Evolutionary conservation across 2,329 filamentous ascomycete species (phyloP), one percentile per base, ranked within the genome.

Genomic region (Fusarium humuli): DNA sequence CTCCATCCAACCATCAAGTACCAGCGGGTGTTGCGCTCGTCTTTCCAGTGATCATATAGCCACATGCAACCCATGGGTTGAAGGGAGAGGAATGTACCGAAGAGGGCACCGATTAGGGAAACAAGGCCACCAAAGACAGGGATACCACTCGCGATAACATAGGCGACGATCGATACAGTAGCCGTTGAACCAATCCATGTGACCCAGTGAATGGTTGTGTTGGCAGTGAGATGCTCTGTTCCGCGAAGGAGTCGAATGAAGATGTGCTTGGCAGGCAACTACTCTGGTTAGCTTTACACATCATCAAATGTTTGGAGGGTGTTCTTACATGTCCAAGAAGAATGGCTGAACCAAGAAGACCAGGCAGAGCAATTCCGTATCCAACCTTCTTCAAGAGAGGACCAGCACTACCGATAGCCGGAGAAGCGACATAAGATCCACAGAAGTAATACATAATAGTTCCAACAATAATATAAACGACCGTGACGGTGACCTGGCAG

Each of bases 361-460:
- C 77, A 2, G 77, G 77, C 3, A 79, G 50, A 5, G 77, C 76
- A 2, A 79, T 50, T 2, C 81, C 83, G 46, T 85, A 85, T 50
- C 74, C 77, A 16, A 84, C 70, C 64, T 80, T 84, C 77, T 85
- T 85, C 54, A 83, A 74, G 0, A 73, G 61, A 1, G 52, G 25
- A 8, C 83, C 83, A 3, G 82, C 83, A 6, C 81, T 83, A 6
- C 83, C 83, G 3, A 85, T 78, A 18, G 83, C 82, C 0, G 83
- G 83, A 0, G 82, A 83, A 0, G 83, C 80, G 5, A 85, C 82
- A 54, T 81, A 84, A 0, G 81, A 81, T 1, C 83, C 83, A 66
- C 81, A 83, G 70, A 77, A 85, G 50, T 81, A 80, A 73, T 85
- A 85, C 6, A 85, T 79, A 1, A 84, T 80, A 2, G 77, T 67